These are phyloP conservation scores for Diaporthe sp. DNA, from an alignment of 2,329 filamentous ascomycete species.

Conservation along the genomic window DNA sequence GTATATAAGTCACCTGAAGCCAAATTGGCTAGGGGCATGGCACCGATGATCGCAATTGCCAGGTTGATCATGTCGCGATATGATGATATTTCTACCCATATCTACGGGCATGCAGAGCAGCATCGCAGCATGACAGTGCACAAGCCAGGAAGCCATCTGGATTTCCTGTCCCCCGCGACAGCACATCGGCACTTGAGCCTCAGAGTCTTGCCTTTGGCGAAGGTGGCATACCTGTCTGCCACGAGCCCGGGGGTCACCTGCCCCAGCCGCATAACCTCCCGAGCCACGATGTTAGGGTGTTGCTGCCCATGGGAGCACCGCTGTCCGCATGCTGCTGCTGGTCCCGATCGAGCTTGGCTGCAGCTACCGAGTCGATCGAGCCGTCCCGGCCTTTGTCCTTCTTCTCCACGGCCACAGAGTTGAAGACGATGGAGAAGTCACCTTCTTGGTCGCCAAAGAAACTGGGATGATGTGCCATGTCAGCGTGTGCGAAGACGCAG, in stretches of 20 bases:
- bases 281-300: conserved; percentile 18
- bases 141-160: background rate
- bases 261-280: conserved; percentile 22
- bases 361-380: background rate
- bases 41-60: too few species aligned
- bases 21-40: too few species aligned
- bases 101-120: background rate
- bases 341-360: background rate
- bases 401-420: conserved; percentile 56
- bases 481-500: background rate
- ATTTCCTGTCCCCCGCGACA: too few species aligned
- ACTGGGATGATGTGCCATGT: conserved; percentile 52
- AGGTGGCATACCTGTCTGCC: background rate
- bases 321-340: background rate
- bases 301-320: background rate
- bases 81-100: background rate
- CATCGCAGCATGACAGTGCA: background rate
- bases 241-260: background rate
- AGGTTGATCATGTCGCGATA: too few species aligned
- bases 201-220: background rate
- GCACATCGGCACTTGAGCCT: background rate
- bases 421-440: conserved; percentile 68
- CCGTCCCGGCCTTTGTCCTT: background rate
- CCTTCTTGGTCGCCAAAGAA: conserved; percentile 82
- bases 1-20: too few species aligned